A percentile compares a stretch with the other conserved stretches of the same genome.
Evolutionary conservation across 129 eudicot genomes (phyloP).

Genomic region (Calendula officinalis): DNA sequence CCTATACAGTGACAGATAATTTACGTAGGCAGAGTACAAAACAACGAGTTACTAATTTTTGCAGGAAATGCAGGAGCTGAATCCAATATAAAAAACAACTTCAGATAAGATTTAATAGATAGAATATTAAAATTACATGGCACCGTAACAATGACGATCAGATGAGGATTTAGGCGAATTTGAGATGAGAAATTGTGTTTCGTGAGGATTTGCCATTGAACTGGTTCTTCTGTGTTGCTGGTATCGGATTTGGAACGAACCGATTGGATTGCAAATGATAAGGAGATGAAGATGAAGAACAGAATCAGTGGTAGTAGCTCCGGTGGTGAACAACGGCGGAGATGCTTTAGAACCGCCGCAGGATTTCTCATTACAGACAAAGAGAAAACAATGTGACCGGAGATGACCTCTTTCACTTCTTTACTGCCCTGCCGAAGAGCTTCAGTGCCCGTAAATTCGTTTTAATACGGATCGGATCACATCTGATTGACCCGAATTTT

Average conservation of each 20-base stretch:
- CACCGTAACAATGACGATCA: conserved; percentile 69
- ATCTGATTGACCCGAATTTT: neutral
- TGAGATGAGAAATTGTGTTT: conserved; percentile 70
- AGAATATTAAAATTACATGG: conserved; percentile 50
- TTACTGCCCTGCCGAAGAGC: conserved; percentile 9
- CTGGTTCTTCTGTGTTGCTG: conserved; percentile 9
- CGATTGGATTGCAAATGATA: conserved; percentile 27
- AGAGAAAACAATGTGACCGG: conserved; percentile 16
- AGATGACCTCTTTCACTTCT: conserved; percentile 15
- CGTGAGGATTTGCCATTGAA: conserved; percentile 72
- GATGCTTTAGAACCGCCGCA: conserved; percentile 20
- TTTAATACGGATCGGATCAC: neutral
- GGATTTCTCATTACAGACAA: conserved; percentile 31
- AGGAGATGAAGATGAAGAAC: conserved; percentile 16
- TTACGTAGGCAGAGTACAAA: neutral
- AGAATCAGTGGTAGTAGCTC: conserved; percentile 12
- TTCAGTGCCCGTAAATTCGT: neutral
- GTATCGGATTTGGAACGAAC: conserved; percentile 26
- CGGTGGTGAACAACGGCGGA: conserved; percentile 25
- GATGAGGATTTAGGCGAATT: conserved; percentile 66
- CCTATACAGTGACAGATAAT: neutral
- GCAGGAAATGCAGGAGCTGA: conserved; percentile 5
- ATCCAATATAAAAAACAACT: neutral
- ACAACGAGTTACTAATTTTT: neutral
- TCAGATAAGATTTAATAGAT: conserved; percentile 2